These are phyloP conservation scores for Brassica carinata DNA, from an alignment of 345 rosid genomes.

Conservation along the genomic window DNA sequence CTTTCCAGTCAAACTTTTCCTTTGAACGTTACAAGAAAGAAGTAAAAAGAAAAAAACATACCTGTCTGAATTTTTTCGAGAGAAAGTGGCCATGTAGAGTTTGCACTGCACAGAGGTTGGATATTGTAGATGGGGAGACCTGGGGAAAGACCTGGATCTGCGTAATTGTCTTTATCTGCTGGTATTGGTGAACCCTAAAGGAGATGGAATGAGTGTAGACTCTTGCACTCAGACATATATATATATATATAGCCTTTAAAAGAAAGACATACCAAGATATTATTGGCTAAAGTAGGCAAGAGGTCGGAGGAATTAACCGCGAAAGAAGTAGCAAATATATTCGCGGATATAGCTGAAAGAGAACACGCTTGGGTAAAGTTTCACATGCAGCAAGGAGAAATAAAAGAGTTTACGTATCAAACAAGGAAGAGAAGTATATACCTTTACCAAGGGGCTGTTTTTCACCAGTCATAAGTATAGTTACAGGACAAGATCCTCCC, in stretches of 20 bases:
- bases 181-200: slow-evolving; percentile 61
- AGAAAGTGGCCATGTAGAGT: slow-evolving; percentile 47
- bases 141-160: slow-evolving; percentile 59
- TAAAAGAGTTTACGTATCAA: not conserved
- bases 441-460: slow-evolving; percentile 66
- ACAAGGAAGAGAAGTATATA: slow-evolving; percentile 20
- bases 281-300: slow-evolving; percentile 48
- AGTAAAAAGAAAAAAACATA: slow-evolving; percentile 8
- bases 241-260: not conserved
- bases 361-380: not conserved
- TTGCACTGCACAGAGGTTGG: slow-evolving; percentile 53
- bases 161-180: slow-evolving; percentile 39
- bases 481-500: slow-evolving; percentile 66
- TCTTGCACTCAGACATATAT: not conserved
- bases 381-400: not conserved
- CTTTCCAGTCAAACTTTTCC: not conserved
- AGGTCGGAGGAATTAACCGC: slow-evolving; percentile 47
- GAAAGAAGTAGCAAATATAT: slow-evolving; percentile 51
- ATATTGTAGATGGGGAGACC: slow-evolving; percentile 56
- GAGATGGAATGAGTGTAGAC: not conserved
- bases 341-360: slow-evolving; percentile 55
- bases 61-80: slow-evolving; percentile 17
- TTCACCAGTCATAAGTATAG: slow-evolving; percentile 65
- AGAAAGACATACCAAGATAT: slow-evolving; percentile 50
- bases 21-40: slow-evolving; percentile 7